phyloP scores from a whole-genome alignment of 2,329 filamentous ascomycete species.

The Dothidotthia symphoricarpi region DNA sequence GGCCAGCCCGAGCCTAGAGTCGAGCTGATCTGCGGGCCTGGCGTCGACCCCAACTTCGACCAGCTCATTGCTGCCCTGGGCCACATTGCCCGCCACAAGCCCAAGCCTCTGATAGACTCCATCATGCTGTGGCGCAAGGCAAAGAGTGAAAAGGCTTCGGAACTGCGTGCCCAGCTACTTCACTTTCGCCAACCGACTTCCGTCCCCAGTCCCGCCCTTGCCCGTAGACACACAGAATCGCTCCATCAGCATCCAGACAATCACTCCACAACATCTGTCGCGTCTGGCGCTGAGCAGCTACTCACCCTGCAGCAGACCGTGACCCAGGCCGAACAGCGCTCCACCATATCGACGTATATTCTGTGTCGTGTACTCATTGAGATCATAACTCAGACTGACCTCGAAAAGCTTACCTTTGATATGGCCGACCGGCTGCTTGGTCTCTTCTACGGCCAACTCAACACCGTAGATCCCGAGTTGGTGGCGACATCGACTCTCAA shows the following conservation, averaged over 20 bases:
- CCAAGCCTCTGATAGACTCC: constrained; percentile 91
- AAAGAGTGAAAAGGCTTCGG: constrained; percentile 79
- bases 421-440: constrained; percentile 93
- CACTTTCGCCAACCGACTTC: constrained; percentile 33
- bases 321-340: constrained; percentile 79
- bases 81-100: constrained; percentile 90
- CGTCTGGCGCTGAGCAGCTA: constrained; percentile 30
- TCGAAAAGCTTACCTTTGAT: constrained; percentile 78
- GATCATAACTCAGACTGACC: constrained; percentile 84
- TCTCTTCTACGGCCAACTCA: constrained; percentile 95
- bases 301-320: constrained; percentile 66
- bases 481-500: constrained; percentile 75
- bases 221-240: constrained; percentile 40
- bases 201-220: constrained; percentile 25
- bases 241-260: constrained; percentile 27
- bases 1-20: constrained; percentile 80
- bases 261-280: constrained; percentile 25
- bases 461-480: constrained; percentile 80
- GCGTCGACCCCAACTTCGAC: constrained; percentile 85
- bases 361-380: constrained; percentile 91
- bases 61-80: constrained; percentile 90
- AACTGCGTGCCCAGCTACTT: constrained; percentile 32
- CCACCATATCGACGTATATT: constrained; percentile 93
- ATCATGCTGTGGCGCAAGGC: constrained; percentile 98
- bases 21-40: constrained; percentile 85